phyloP scores from a whole-genome alignment of 768 basidiomycete species.

The Leccinum broughii region DNA sequence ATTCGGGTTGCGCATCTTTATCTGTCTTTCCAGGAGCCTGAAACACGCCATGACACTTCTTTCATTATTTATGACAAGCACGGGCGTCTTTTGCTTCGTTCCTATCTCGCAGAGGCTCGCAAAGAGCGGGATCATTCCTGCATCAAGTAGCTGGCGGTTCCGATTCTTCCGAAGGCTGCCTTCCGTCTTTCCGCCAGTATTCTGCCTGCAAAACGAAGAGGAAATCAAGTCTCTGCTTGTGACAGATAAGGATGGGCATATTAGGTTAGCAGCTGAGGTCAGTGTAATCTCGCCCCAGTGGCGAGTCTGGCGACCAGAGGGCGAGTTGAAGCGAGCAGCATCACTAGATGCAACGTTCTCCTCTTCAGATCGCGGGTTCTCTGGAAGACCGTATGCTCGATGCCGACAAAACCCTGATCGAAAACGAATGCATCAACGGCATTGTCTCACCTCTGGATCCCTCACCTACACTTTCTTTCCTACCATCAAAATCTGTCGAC shows the following conservation, averaged over 20 bases:
- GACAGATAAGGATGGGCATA: background rate
- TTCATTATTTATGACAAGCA: conserved; percentile 25
- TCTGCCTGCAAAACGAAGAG: background rate
- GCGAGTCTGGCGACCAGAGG: background rate
- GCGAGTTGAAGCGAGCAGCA: conserved; percentile 1
- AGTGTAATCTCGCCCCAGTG: background rate
- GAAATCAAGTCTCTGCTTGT: background rate
- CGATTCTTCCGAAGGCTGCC: background rate
- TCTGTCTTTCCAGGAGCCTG: background rate
- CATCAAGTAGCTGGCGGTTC: conserved; percentile 9
- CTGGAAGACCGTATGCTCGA: background rate
- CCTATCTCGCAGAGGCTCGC: conserved; percentile 28
- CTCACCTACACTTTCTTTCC: background rate
- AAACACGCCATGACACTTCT: conserved; percentile 20
- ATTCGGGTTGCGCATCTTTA: background rate
- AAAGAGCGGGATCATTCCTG: conserved; percentile 22
- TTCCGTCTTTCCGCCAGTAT: background rate
- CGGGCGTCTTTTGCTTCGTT: conserved; percentile 29
- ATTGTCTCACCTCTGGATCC: background rate
- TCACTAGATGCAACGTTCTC: background rate
- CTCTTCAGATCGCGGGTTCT: background rate
- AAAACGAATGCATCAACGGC: background rate
- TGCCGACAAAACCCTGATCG: background rate
- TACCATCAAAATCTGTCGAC: background rate
- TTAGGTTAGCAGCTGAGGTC: conserved; percentile 7